A percentile compares a stretch with the other conserved stretches of the same genome.
Evolutionary conservation across 768 basidiomycete species (phyloP).

Genomic region (Tricholoma terreum): DNA sequence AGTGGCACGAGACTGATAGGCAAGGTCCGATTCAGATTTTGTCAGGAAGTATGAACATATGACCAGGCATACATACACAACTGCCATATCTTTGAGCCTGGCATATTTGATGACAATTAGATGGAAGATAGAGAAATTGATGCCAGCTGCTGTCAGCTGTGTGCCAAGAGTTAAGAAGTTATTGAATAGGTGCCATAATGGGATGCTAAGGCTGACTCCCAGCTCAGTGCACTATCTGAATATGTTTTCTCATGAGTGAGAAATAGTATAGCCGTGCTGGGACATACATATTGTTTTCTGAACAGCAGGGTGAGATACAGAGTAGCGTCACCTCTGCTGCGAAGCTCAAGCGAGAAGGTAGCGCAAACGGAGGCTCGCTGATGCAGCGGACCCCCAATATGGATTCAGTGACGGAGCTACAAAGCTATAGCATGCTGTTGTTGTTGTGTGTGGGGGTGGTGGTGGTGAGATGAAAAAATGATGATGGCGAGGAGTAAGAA

Average conservation of each 20-base stretch:
- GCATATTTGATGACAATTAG: conserved; percentile 81
- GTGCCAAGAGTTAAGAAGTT: conserved; percentile 8
- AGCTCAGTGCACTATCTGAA: conserved; percentile 68
- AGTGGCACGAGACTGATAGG: conserved; percentile 62
- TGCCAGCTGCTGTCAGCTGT: conserved; percentile 81
- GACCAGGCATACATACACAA: conserved; percentile 75
- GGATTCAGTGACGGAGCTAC: too few species aligned
- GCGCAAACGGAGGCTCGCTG: too few species aligned
- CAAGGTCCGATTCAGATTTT: conserved; percentile 66
- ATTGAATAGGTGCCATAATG: conserved; percentile 6
- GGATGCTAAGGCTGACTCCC: conserved; percentile 62
- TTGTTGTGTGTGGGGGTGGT: too few species aligned
- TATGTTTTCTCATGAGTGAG: conserved; percentile 12
- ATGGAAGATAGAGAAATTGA: conserved; percentile 79
- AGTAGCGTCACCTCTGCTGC: too few species aligned
- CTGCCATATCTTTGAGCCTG: conserved; percentile 67
- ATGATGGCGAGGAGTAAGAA: too few species aligned
- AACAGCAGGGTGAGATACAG: conserved; percentile 20
- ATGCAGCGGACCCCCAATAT: too few species aligned
- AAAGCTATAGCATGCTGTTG: too few species aligned
- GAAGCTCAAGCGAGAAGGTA: too few species aligned
- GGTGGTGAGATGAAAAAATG: too few species aligned
- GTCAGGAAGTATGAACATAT: conserved; percentile 76
- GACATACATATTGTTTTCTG: conserved; percentile 45
- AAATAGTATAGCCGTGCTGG: conserved; percentile 6